Base-by-base conservation (phyloP, 2,329 filamentous ascomycete species). In the Elsinoe necatrix region DNA sequence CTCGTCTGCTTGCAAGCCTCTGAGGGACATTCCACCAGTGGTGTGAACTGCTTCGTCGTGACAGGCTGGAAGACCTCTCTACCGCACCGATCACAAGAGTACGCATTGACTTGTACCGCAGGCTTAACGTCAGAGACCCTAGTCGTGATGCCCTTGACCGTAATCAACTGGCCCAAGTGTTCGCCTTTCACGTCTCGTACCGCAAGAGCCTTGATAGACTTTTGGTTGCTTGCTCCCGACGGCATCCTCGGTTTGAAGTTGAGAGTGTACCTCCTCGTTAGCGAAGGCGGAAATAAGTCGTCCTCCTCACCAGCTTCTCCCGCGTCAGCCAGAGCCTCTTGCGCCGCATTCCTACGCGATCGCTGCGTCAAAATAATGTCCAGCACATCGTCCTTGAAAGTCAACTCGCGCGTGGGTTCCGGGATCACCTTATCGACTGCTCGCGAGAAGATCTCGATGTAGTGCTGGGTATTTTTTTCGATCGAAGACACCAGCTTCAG, bases 11-110 rank as follows among this genome's bases (percentile, higher is more conserved):
- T 83, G 77, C 93, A 98, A 64, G 95, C 89, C n/a, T 84, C 75
- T 0, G 93, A 97, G 11, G 90, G 86, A 69, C 93, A 98, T 68
- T 89, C 82, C 0, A 85, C 82, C 61, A 98, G 77, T 2, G 93
- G 93, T 1, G 88, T 86, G 67, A 90, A 98, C 63, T 95, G 88
- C 72, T 91, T 96, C 57, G 90, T 86, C 57, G 83, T 89, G 65
- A 98, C 81, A 2, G 95, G 92, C 73, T 98, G 93, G 79, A 97
- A 98, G 66, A 98, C 92, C 73, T 98, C 93, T 69, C 87, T 91
- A 58, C 93, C 93, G 67, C 93, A 98, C 60, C 89, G 85, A 71
- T 98, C 93, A 73, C 93, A 98, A 55, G 91, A 93, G 73, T 98
- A 98, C 35, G 93, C 93, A 70, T 95, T 96, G 67, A 98, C 95